phyloP scores from a whole-genome alignment of 2,329 filamentous ascomycete genomes.

The Dissoconium aciculare region DNA sequence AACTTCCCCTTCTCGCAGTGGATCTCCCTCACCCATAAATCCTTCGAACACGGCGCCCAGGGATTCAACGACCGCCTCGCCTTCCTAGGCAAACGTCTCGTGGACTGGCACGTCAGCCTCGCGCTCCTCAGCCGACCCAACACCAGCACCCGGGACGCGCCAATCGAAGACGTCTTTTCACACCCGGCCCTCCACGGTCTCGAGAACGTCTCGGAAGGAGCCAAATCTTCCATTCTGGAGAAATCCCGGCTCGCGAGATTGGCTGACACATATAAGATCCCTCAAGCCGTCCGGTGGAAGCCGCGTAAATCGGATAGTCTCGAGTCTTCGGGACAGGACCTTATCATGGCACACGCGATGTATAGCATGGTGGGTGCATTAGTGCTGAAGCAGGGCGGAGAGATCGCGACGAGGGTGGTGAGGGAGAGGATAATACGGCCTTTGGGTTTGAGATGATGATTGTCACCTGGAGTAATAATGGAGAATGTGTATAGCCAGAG shows the following conservation, averaged over 20 bases:
- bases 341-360: constrained; percentile 61
- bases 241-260: constrained; percentile 53
- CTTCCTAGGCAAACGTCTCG: constrained; percentile 57
- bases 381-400: constrained; percentile 72
- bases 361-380: constrained; percentile 81
- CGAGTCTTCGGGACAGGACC: constrained; percentile 53
- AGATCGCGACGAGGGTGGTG: constrained; percentile 58
- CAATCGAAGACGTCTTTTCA: constrained; percentile 33
- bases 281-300: constrained; percentile 72
- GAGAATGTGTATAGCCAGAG: no score
- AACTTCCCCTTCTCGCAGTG: constrained; percentile 35
- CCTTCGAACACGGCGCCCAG: constrained; percentile 85
- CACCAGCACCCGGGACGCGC: constrained; percentile 7
- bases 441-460: constrained; percentile 41
- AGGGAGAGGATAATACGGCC: constrained; percentile 58
- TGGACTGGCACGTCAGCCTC: constrained; percentile 50
- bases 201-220: constrained; percentile 50
- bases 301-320: constrained; percentile 62
- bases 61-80: constrained; percentile 89
- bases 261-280: constrained; percentile 54
- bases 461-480: no score
- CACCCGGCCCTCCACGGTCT: constrained; percentile 59
- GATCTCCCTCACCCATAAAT: constrained; percentile 95
- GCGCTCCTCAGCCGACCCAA: constrained; percentile 38
- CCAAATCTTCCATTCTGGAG: constrained; percentile 47